These are phyloP conservation scores for Magnolia kwangsiensis DNA, from an alignment of 164 flowering plant genomes.

Conservation along the genomic window DNA sequence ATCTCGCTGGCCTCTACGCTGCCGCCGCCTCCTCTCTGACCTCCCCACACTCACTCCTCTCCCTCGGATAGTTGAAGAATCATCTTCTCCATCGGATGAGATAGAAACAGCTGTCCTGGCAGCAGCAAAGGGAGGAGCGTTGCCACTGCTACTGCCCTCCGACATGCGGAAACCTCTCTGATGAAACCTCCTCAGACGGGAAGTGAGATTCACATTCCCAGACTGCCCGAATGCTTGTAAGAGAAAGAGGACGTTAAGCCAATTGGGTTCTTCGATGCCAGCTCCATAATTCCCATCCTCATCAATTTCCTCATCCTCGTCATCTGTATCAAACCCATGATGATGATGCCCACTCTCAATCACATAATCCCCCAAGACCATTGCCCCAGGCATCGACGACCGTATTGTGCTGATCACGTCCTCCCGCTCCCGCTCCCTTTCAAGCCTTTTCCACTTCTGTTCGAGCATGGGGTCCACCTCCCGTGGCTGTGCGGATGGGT, in stretches of 20 bases:
- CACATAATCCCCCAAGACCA: conserved; percentile 52
- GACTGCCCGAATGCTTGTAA: conserved; percentile 51
- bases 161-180: conserved; percentile 24
- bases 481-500: conserved; percentile 41
- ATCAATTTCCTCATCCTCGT: conserved; percentile 2
- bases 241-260: conserved; percentile 44
- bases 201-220: conserved; percentile 28
- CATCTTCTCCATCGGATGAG: conserved; percentile 13
- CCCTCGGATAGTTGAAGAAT: background rate
- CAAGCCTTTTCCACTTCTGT: conserved; percentile 44
- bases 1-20: conserved; percentile 20
- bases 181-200: conserved; percentile 33
- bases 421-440: conserved; percentile 43
- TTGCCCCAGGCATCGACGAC: conserved; percentile 48
- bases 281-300: conserved; percentile 21
- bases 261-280: conserved; percentile 26
- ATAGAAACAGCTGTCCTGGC: conserved; percentile 2
- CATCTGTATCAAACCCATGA: conserved; percentile 24
- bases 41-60: conserved; percentile 18
- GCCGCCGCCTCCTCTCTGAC: conserved; percentile 21
- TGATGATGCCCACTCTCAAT: conserved; percentile 26
- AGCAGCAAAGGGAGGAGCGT: conserved; percentile 4
- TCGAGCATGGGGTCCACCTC: conserved; percentile 45
- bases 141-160: conserved; percentile 13
- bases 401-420: conserved; percentile 52